Percentiles rank a stretch among this genome's conserved stretches.
phyloP scores from a whole-genome alignment of 352 stramenopile genomes.

The Blastocystis sp. region DNA sequence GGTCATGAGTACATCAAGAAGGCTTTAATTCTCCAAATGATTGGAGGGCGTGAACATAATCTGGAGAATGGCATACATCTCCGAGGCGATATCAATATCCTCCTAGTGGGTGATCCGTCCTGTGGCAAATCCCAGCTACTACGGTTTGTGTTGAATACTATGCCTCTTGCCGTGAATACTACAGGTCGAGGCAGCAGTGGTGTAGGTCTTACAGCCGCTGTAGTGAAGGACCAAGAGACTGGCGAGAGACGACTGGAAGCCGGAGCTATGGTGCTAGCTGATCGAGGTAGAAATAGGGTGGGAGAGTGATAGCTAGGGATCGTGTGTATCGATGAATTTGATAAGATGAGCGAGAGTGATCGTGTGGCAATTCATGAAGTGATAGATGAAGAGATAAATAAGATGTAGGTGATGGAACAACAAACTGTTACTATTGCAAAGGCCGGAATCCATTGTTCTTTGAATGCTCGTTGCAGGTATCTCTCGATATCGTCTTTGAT shows the following conservation, averaged over 20 bases:
- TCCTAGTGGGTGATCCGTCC: slow-evolving; percentile 92
- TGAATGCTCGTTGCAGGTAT: slow-evolving; percentile 87
- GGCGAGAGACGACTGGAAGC: slow-evolving; percentile 86
- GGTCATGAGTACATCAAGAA: slow-evolving; percentile 95
- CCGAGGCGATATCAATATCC: slow-evolving; percentile 95
- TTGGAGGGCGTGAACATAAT: slow-evolving; percentile 87
- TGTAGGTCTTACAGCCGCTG: slow-evolving; percentile 95
- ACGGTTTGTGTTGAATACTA: slow-evolving; percentile 88
- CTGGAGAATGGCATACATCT: slow-evolving; percentile 96
- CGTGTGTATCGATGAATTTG: slow-evolving; percentile 98
- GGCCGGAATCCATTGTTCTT: slow-evolving; percentile 92
- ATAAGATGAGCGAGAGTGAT: slow-evolving; percentile 95
- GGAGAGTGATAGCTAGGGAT: slow-evolving; percentile 66
- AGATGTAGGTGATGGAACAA: slow-evolving; percentile 87
- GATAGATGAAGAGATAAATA: slow-evolving; percentile 63
- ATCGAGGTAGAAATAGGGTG: slow-evolving; percentile 73
- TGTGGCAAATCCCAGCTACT: slow-evolving; percentile 97
- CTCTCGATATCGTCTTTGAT: too few relatives aligned
- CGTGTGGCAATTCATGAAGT: slow-evolving; percentile 96
- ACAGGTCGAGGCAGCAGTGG: slow-evolving; percentile 79
- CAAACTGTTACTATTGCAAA: slow-evolving; percentile 99
- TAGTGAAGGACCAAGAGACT: slow-evolving; percentile 89
- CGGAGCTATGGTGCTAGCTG: slow-evolving; percentile 96
- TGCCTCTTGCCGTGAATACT: slow-evolving; percentile 79
- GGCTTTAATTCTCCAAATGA: slow-evolving; percentile 76